Evolutionary conservation across 1,284 basidiomycete species (phyloP), one percentile per base, ranked within the genome.

Genomic region (Ganoderma sp.): DNA sequence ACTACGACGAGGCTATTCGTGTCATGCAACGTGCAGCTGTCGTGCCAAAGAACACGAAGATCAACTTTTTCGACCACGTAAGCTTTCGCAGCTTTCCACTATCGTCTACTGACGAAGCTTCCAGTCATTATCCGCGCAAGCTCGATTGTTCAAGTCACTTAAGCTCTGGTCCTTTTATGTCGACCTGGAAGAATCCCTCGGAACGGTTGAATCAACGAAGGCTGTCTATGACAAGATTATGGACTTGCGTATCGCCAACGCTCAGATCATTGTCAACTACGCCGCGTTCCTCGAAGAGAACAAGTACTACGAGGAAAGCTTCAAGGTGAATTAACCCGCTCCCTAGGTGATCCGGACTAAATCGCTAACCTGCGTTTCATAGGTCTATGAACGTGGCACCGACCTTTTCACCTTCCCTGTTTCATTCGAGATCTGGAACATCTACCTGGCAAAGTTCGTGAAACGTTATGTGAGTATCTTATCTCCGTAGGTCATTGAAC

Each of bases 131-230:
- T 84, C 96, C 9, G 93, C 93, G 0, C 98, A 99, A 84, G 84
- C 88, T 3, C 90, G 98, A 17, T 82, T 99, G 54, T 99, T 99
- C 88, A 99, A 99, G 79, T 98, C 96, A 1, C 84, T 99, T 70
- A 99, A 99, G 80, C 87, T 99, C 1, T 99, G 98, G 98, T 97
- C 96, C 0, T 99, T 98, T 84, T 98, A 98, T 78, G 93, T 98
- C 69, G 98, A 99, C 77, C 84, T 99, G 37, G 96, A 99, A 79
- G 98, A 99, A 79, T 96, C 96, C 0, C 93, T 99, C 73, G 97
- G 97, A 4, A 91, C 94, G 0, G 92, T 98, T 34, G 96, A 98
- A 71, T 92, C 93, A 1, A 87, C 97, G 1, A 99, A 99, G 80
- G 88, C 87, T 0, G 95, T 97, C 0, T 99, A 99, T 78, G 97